A percentile compares a stretch with the other conserved stretches of the same genome.
Conservation (phyloP, 1,284 basidiomycete genomes). For the Peniophora sp. region DNA sequence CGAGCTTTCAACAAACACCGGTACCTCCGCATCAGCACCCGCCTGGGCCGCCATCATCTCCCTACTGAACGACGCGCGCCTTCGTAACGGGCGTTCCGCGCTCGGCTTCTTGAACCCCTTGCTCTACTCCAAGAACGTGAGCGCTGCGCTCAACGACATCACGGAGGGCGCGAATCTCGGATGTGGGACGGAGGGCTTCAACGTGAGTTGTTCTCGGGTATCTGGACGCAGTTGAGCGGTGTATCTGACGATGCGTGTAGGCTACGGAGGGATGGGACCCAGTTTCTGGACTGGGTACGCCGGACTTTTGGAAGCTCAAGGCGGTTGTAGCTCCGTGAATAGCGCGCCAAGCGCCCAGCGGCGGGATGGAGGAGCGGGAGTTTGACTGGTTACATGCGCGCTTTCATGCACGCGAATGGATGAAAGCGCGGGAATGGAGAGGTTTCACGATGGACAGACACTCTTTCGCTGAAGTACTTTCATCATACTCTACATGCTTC, state of each 20-base stretch:
- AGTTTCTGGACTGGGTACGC: conserved; percentile 43
- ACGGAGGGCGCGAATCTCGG: conserved; percentile 45
- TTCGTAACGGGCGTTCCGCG: conserved; percentile 29
- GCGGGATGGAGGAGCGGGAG: too few relatives aligned
- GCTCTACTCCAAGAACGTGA: conserved; percentile 33
- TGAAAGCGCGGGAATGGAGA: too few relatives aligned
- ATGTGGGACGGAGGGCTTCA: conserved; percentile 46
- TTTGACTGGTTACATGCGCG: too few relatives aligned
- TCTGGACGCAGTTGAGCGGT: not conserved
- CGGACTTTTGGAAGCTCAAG: conserved; percentile 33
- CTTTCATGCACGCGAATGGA: too few relatives aligned
- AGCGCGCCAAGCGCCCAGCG: too few relatives aligned
- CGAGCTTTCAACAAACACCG: conserved; percentile 26
- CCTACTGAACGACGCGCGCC: conserved; percentile 55
- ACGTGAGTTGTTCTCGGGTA: conserved; percentile 21
- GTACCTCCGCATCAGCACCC: conserved; percentile 53
- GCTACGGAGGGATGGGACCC: conserved; percentile 44
- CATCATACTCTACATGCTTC: too few relatives aligned
- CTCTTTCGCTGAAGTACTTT: too few relatives aligned
- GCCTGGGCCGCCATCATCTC: conserved; percentile 47
- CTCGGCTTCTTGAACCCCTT: conserved; percentile 59
- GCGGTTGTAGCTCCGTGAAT: conserved; percentile 9
- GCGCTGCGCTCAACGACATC: conserved; percentile 40
- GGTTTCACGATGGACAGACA: too few relatives aligned
- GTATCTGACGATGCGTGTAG: not conserved